A percentile compares a stretch with the other conserved stretches of the same genome.
These are phyloP conservation scores for Cyanidioschyzon merolae DNA, from an alignment of 23 red algal genomes.

Conservation along the genomic window DNA sequence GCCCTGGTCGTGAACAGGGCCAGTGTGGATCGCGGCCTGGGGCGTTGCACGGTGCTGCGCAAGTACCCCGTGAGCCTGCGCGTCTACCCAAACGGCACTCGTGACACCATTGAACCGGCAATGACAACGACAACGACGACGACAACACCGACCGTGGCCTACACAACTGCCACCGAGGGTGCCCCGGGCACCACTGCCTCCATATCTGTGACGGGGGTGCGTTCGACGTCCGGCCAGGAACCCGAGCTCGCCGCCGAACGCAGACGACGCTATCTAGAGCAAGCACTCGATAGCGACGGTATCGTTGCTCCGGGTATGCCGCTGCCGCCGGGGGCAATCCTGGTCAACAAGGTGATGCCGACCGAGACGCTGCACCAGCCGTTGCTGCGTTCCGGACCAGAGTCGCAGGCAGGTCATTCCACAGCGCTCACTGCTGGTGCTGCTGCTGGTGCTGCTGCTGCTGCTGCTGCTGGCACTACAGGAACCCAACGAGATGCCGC, in stretches of 20 bases:
- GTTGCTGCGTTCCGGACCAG: not conserved
- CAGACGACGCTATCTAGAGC: not conserved
- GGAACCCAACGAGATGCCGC: conserved; percentile 17
- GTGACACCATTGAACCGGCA: conserved; percentile 38
- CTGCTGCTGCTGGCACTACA: not conserved
- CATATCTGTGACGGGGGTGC: not conserved
- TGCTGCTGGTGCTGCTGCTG: not conserved
- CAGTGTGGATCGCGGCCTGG: conserved; percentile 86
- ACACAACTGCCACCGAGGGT: not conserved
- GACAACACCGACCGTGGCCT: not conserved
- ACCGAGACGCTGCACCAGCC: not conserved
- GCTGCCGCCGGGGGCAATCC: conserved; percentile 39
- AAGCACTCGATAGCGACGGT: conserved; percentile 51
- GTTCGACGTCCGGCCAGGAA: not conserved
- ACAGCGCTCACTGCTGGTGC: not conserved
- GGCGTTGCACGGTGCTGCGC: conserved; percentile 68
- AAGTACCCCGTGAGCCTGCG: conserved; percentile 47
- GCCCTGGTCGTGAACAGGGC: conserved; percentile 83
- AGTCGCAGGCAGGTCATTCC: not conserved
- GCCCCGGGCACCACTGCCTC: not conserved
- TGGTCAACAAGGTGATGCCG: conserved; percentile 74
- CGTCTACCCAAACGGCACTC: conserved; percentile 44
- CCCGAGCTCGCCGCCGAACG: not conserved
- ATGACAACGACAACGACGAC: not conserved
- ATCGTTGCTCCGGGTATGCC: conserved; percentile 47